Evolutionary conservation across 2,329 filamentous ascomycete species (phyloP), one percentile per base, ranked within the genome.

Genomic region (Cytospora leucostoma): DNA sequence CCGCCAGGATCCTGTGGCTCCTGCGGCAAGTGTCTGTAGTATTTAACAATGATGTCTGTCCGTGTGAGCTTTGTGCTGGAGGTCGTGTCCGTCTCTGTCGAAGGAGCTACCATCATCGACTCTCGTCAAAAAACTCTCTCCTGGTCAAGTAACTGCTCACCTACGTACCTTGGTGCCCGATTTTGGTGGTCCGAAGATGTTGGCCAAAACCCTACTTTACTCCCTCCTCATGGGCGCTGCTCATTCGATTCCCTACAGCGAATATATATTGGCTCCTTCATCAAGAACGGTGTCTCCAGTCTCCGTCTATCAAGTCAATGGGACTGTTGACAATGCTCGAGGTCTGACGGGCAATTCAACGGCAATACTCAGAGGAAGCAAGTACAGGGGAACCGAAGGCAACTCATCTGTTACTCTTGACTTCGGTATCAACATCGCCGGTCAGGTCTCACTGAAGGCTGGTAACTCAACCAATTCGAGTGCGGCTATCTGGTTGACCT

Each of bases 381-480:
- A 27, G 27, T 27, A 27, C 4, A 2, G 27, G 4, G 27, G 27
- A 27, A 27, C 2, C 27, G 35, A 52, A 12, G 15, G 33, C 33
- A 61, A 62, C 32, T 76, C 76, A 4, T 74, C 74, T 1, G 71
- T 77, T 7, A 77, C 75, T 1, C 72, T 74, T 19, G 77, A 79
- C 58, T 78, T 75, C 65, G 71, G 71, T 15, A 74, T 72, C 57
- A 78, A 78, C 53, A 71, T 78, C 12, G 77, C 70, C 0, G 76
- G 77, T 33, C 67, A 74, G 2, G 75, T 78, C 10, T 72, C 72
- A 2, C 68, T 78, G 11, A 71, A 70, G 7, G 69, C 77, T 12
- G 68, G 56, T 4, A 62, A 64, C 1, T 61, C 65, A 1, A 69
- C 69, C 1, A 68, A 71, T 3, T 33, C 67, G 0, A 64, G 69